Evolutionary conservation across 2,329 filamentous ascomycete genomes (phyloP).

Genomic region (Emergomyces africanus): DNA sequence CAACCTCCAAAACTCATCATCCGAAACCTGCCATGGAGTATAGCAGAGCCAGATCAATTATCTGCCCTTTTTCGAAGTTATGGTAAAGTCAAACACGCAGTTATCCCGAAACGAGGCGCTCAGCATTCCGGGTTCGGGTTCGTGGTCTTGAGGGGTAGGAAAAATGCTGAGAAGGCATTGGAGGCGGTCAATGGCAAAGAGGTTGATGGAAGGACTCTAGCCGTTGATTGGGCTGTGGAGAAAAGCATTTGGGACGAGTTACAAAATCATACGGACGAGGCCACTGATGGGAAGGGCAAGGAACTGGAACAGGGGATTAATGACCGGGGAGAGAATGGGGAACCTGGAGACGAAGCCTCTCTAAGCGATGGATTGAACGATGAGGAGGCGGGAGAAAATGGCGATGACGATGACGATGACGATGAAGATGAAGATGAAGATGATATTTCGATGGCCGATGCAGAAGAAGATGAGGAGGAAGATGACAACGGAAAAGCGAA

Average conservation of each 20-base stretch:
- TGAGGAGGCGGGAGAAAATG: conserved; percentile 13
- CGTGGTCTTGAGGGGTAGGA: conserved; percentile 71
- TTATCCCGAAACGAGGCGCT: conserved; percentile 64
- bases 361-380: conserved; percentile 12
- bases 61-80: conserved; percentile 68
- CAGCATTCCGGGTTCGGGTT: conserved; percentile 81
- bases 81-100: conserved; percentile 81
- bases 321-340: conserved; percentile 42
- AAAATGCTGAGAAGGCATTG: conserved; percentile 84
- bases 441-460: conserved; percentile 24
- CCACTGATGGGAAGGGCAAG: conserved; percentile 16
- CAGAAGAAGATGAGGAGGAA: conserved; percentile 31
- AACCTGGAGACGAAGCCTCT: conserved; percentile 25
- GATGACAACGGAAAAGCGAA: conserved; percentile 28
- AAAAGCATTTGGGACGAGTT: conserved; percentile 71
- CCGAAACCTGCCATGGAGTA: conserved; percentile 89
- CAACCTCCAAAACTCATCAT: conserved; percentile 70
- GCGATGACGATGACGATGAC: conserved; percentile 30
- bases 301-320: conserved; percentile 37
- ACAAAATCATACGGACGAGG: conserved; percentile 34
- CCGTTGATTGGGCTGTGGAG: conserved; percentile 95
- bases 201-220: conserved; percentile 74
- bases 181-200: conserved; percentile 77
- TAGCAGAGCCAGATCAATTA: conserved; percentile 75
- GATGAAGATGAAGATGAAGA: conserved; percentile 31